Percentiles rank a stretch among this genome's conserved stretches.
phyloP scores from a whole-genome alignment of 257 asterid species.

The Linderniella brevidens region DNA sequence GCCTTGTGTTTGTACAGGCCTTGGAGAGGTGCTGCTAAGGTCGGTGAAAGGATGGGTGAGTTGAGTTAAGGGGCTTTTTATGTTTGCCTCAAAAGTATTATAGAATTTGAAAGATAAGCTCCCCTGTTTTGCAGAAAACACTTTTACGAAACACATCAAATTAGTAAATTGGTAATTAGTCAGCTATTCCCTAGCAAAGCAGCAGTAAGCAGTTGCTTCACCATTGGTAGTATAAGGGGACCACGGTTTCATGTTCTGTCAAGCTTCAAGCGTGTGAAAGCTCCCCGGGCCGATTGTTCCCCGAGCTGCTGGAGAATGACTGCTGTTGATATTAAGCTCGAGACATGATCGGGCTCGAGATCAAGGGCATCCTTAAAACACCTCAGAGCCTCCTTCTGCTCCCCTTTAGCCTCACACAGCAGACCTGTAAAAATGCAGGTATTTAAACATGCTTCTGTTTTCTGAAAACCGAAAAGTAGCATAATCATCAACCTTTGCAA shows the following conservation, averaged over 20 bases:
- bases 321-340: constrained; percentile 71
- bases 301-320: constrained; percentile 26
- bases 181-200: too few relatives aligned
- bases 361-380: constrained; percentile 55
- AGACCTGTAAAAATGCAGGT: constrained; percentile 43
- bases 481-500: constrained; percentile 35
- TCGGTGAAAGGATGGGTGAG: constrained; percentile 13
- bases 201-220: too few relatives aligned
- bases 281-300: constrained; percentile 54
- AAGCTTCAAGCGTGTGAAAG: constrained; percentile 52
- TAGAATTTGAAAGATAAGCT: too few relatives aligned
- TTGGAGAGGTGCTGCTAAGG: constrained; percentile 36
- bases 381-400: constrained; percentile 49
- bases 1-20: constrained; percentile 74
- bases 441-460: not conserved
- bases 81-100: too few relatives aligned
- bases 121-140: too few relatives aligned
- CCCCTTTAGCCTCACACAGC: constrained; percentile 45
- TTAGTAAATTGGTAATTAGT: too few relatives aligned
- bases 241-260: too few relatives aligned
- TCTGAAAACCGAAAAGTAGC: not conserved
- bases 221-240: too few relatives aligned
- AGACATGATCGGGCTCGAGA: constrained; percentile 65
- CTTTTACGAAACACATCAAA: too few relatives aligned
- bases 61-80: too few relatives aligned